These are phyloP conservation scores for Haplosporangium sp. DNA, from an alignment of 371 early-diverging fungal genomes.

Conservation along the genomic window DNA sequence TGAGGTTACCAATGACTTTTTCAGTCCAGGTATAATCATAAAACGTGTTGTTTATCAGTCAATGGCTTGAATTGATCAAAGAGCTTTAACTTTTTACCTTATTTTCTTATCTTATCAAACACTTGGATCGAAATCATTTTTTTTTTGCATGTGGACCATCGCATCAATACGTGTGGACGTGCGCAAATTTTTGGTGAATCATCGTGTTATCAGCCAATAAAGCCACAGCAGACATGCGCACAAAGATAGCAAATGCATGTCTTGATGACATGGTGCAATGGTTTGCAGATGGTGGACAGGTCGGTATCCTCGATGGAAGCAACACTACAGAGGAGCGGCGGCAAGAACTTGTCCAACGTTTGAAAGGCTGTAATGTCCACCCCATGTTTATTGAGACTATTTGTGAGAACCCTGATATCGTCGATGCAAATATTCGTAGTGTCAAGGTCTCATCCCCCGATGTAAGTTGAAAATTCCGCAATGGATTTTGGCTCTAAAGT, in stretches of 20 bases:
- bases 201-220: conserved; percentile 63
- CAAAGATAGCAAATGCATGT: conserved; percentile 77
- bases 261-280: conserved; percentile 88
- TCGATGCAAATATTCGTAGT: conserved; percentile 82
- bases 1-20: conserved; percentile 76
- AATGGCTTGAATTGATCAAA: not conserved
- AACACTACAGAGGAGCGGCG: conserved; percentile 88
- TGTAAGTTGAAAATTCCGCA: conserved; percentile 55
- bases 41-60: not conserved
- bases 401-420: conserved; percentile 81
- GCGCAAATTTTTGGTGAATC: not conserved
- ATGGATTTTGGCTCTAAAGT: not conserved
- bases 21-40: conserved; percentile 76
- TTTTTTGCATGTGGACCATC: conserved; percentile 7
- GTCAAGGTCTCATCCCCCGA: conserved; percentile 95
- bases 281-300: conserved; percentile 83
- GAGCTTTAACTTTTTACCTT: not conserved
- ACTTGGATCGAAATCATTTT: conserved; percentile 1
- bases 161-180: not conserved
- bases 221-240: conserved; percentile 64
- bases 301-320: conserved; percentile 94
- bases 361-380: conserved; percentile 75
- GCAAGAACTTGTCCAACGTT: conserved; percentile 70
- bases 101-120: conserved; percentile 14
- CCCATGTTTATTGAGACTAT: conserved; percentile 83